Evolutionary conservation across 208 protist species (phyloP).

Genomic region (Histomonas meleagridis): DNA sequence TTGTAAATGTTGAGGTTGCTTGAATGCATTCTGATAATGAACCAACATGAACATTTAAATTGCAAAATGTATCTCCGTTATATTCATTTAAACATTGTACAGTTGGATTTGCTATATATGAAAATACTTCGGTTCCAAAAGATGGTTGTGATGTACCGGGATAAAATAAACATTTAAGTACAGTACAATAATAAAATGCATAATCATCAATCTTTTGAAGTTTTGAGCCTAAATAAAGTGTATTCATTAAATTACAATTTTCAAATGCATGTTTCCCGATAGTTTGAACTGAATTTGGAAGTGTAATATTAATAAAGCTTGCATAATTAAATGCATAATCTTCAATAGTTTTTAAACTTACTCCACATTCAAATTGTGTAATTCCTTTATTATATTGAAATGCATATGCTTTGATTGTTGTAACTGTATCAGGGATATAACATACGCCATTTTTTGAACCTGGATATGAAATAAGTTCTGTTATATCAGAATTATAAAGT

Average conservation of each 20-base stretch:
- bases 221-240: background rate
- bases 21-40: too few relatives aligned
- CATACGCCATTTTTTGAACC: too few relatives aligned
- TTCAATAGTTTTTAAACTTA: background rate
- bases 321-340: background rate
- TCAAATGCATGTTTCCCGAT: background rate
- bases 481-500: background rate
- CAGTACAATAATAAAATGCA: background rate
- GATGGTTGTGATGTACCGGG: too few relatives aligned
- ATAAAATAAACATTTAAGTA: too few relatives aligned
- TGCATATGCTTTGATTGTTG: background rate
- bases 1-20: too few relatives aligned
- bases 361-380: background rate
- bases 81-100: too few relatives aligned
- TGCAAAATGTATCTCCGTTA: too few relatives aligned
- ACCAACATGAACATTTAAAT: too few relatives aligned
- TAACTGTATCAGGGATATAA: background rate
- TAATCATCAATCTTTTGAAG: background rate
- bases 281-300: background rate
- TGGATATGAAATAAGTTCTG: background rate
- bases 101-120: too few relatives aligned
- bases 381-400: background rate
- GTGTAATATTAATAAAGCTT: background rate
- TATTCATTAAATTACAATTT: background rate
- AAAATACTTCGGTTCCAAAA: too few relatives aligned